A percentile compares a stretch with the other conserved stretches of the same genome.
Conservation (phyloP, 2,329 filamentous ascomycete species). For the Apiospora arundinis region DNA sequence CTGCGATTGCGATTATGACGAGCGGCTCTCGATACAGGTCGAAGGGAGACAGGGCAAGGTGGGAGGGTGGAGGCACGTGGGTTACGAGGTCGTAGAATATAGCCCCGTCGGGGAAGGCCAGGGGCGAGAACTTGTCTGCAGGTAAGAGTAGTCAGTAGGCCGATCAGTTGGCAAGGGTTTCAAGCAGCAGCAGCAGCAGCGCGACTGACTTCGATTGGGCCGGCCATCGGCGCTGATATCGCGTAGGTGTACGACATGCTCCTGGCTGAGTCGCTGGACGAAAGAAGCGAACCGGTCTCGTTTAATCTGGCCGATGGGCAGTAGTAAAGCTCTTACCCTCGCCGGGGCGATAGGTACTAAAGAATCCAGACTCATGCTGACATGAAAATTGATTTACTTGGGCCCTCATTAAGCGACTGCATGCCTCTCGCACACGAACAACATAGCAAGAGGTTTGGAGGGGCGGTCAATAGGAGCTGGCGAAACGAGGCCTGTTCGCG, state of each 20-base stretch:
- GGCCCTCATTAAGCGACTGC: slow-evolving; percentile 19
- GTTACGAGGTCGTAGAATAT: slow-evolving; percentile 89
- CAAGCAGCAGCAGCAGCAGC: neutral
- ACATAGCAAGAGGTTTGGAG: slow-evolving; percentile 16
- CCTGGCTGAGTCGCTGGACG: slow-evolving; percentile 75
- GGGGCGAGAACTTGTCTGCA: slow-evolving; percentile 89
- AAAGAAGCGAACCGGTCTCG: slow-evolving; percentile 81
- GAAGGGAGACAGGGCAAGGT: slow-evolving; percentile 83
- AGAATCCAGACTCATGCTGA: slow-evolving; percentile 85
- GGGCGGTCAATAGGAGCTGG: slow-evolving; percentile 20
- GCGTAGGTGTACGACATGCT: slow-evolving; percentile 82
- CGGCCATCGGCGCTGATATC: slow-evolving; percentile 86
- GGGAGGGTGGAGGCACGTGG: slow-evolving; percentile 78
- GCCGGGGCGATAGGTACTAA: slow-evolving; percentile 91
- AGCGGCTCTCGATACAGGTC: slow-evolving; percentile 88
- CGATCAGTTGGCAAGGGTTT: neutral
- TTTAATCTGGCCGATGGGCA: slow-evolving; percentile 87
- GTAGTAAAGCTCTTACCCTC: slow-evolving; percentile 84
- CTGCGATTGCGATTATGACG: slow-evolving; percentile 82
- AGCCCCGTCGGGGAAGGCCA: slow-evolving; percentile 84
- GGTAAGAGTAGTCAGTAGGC: slow-evolving; percentile 9
- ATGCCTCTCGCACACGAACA: slow-evolving; percentile 18
- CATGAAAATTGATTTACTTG: slow-evolving; percentile 43
- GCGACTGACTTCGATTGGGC: slow-evolving; percentile 78
- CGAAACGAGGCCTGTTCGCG: slow-evolving; percentile 18